Conservation (phyloP, 2,329 filamentous ascomycete species). For the Nigrospora oryzae region DNA sequence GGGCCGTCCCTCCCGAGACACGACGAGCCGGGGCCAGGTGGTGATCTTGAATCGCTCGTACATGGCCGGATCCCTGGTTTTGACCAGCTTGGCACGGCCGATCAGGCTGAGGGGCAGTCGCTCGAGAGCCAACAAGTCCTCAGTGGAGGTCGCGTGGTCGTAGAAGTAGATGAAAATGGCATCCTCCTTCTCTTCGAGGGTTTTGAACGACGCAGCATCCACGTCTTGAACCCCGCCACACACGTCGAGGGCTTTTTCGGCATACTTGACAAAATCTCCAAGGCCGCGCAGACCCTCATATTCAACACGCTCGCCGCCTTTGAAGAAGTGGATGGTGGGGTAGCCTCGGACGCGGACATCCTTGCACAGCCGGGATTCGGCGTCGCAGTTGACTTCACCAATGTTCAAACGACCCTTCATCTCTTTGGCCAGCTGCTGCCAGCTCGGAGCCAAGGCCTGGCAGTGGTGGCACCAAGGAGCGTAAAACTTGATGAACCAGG, state of each 20-base stretch:
- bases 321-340: conserved; percentile 89
- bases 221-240: conserved; percentile 74
- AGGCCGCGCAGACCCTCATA: conserved; percentile 87
- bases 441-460: conserved; percentile 83
- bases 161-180: conserved; percentile 98
- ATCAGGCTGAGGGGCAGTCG: conserved; percentile 81
- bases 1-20: conserved; percentile 79
- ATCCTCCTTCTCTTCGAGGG: conserved; percentile 84
- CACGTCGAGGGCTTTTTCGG: conserved; percentile 76
- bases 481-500: conserved; percentile 99
- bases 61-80: conserved; percentile 71
- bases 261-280: conserved; percentile 81
- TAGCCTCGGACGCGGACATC: conserved; percentile 73
- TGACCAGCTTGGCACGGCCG: conserved; percentile 85
- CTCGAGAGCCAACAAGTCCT: conserved; percentile 86
- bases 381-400: conserved; percentile 93
- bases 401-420: conserved; percentile 87
- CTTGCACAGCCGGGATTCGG: conserved; percentile 81
- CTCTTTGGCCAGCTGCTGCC: conserved; percentile 81
- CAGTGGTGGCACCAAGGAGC: conserved; percentile 97
- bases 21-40: conserved; percentile 89
- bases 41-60: conserved; percentile 86
- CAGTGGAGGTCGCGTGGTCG: conserved; percentile 84
- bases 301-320: conserved; percentile 82
- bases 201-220: conserved; percentile 65